Evolutionary conservation across 2,329 filamentous ascomycete genomes (phyloP), one percentile per base, ranked within the genome.

Genomic region (Fusarium nisikadoi): DNA sequence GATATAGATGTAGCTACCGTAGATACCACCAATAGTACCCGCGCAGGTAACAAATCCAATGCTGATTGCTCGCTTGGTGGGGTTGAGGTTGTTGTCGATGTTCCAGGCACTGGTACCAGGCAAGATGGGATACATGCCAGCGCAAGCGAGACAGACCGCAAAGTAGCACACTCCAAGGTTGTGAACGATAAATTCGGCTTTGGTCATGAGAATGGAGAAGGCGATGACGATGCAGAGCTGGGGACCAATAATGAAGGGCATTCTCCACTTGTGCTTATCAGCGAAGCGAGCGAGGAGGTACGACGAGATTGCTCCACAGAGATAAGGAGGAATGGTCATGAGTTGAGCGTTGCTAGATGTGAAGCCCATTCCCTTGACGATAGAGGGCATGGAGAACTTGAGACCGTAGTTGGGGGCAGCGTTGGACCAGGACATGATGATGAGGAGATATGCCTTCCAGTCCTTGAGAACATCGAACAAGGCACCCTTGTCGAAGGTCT

Each of bases 301-400:
- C 9, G 42, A 77, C n/a, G 66, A 73, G 14, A 76, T 66, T 1
- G 73, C 73, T 20, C 74, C 74, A 4, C 59, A 62, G 19, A 75
- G 53, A 5, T 83, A 84, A 1, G 82, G 81, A 0, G 81, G 81
- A 13, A 81, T 80, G 5, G 80, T 81, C 42, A 79, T 68, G 6
- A 79, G 71, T 29, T 79, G 78, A 0, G 77, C 76, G 2, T 72
- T 75, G 17, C 74, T 72, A 8, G 79, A 79, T 2, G 80, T 78
- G 66, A 79, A 84, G 1, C 83, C 83, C 77, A 85, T 81, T 13
- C 79, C 79, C 35, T 79, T 73, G 47, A 83, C 82, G 43, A 84
- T 84, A 9, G 80, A 77, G 4, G 83, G 78, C 78, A 79, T 79
- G 0, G 76, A 72, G 33, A 79, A 79, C 54, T 79, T 79, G 43